Base-by-base conservation (phyloP, 208 protist genomes). In the Strigomonas galati region DNA sequence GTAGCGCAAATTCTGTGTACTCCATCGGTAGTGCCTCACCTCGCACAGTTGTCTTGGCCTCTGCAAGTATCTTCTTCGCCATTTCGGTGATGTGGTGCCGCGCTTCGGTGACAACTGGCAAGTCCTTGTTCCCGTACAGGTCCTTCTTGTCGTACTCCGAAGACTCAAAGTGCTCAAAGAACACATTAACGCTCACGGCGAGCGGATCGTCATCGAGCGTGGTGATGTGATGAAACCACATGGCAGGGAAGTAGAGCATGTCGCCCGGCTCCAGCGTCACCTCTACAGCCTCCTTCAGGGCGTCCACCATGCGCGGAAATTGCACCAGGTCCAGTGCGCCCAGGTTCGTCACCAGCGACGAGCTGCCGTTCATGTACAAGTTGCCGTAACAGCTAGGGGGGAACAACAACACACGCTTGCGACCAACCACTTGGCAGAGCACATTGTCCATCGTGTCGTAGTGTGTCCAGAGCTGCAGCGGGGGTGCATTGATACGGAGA, bases 361-460 rank as follows among this genome's bases (percentile, higher is more conserved):
- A 92, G 69, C 91, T 97, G 17, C 89, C 92, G 10, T 71, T 72
- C 58, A 97, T 89, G 79, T 97, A 97, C 60, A 98, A 78, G 65
- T 96, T 89, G 65, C 85, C 85, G 63, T 89, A 85, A 63, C 85
- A 79, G 67, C 82, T 87, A 1, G 92, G 93, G 1, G 91, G 92
- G 62, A 95, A 97, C 10, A 98, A 61, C 24, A 94, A 74, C 9
- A 97, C 91, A 35, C 88, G 86, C 67, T 98, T 98, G 31, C 53
- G 71, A 14, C 93, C 93, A 1, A 86, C 78, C n/a, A 98, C 65
- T 57, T 97, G 91, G 46, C 87, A 96, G 21, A 98, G 82, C n/a
- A 97, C 82, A 69, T 97, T 97, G 71, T 98, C 95, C 26, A 92
- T 78, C 1, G 92, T 88, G 79, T 98, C 95, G 72, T 97, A 98